Evolutionary conservation across 768 basidiomycete species (phyloP).

Genomic region (Russula olivacea): DNA sequence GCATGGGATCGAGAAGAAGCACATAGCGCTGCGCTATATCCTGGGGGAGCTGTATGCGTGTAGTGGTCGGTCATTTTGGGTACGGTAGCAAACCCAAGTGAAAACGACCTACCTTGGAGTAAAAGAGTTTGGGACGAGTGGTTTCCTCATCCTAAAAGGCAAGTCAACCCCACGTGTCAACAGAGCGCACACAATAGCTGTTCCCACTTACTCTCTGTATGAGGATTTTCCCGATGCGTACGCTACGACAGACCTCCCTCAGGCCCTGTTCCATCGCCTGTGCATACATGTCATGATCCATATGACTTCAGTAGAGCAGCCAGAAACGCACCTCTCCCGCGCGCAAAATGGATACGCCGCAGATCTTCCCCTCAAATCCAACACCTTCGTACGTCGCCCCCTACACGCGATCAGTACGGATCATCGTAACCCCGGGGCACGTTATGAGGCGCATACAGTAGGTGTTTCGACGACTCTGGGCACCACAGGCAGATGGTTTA

Average conservation of each 20-base stretch:
- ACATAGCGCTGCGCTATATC: slow-evolving; percentile 91
- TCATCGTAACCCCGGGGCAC: background rate
- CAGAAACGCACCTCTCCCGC: slow-evolving; percentile 70
- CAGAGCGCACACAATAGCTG: background rate
- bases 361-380: slow-evolving; percentile 93
- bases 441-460: slow-evolving; percentile 43
- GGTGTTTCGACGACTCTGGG: slow-evolving; percentile 75
- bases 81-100: background rate
- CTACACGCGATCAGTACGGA: slow-evolving; percentile 31
- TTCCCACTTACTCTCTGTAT: slow-evolving; percentile 73
- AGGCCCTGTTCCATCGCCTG: slow-evolving; percentile 98
- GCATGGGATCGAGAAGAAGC: slow-evolving; percentile 95
- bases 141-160: slow-evolving; percentile 84
- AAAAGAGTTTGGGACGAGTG: slow-evolving; percentile 86
- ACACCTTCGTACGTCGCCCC: slow-evolving; percentile 86
- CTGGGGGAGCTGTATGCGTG: slow-evolving; percentile 63
- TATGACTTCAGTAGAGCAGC: background rate
- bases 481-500: slow-evolving; percentile 82
- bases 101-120: slow-evolving; percentile 55
- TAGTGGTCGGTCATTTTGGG: background rate
- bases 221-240: slow-evolving; percentile 94
- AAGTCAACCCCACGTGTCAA: slow-evolving; percentile 2
- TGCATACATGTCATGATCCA: background rate
- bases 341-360: slow-evolving; percentile 90
- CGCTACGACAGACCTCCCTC: slow-evolving; percentile 89